A percentile compares a stretch with the other conserved stretches of the same genome.
phyloP scores from a whole-genome alignment of 345 rosid genomes.

The Citrus mangshanensis region DNA sequence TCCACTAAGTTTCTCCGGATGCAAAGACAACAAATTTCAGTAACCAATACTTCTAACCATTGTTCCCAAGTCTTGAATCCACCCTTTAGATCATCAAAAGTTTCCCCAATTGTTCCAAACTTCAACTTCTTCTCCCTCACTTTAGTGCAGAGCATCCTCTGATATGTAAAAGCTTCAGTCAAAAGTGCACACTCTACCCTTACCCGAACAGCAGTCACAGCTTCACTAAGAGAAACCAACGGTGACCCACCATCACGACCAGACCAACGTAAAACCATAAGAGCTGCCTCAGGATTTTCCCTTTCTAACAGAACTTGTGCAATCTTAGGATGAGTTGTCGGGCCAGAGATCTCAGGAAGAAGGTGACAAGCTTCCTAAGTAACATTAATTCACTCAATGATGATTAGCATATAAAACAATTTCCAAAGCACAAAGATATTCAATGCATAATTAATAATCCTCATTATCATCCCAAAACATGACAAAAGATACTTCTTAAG shows the following conservation, averaged over 20 bases:
- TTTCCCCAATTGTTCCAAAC: slow-evolving; percentile 31
- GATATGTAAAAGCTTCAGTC: slow-evolving; percentile 91
- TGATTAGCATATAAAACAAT: slow-evolving; percentile 23
- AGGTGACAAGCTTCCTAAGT: slow-evolving; percentile 76
- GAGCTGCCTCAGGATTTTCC: slow-evolving; percentile 74
- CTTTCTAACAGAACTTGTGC: slow-evolving; percentile 90
- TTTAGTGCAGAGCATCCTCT: slow-evolving; percentile 72
- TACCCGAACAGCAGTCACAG: slow-evolving; percentile 80
- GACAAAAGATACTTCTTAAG: not conserved
- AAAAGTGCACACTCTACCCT: slow-evolving; percentile 91
- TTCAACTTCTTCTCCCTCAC: slow-evolving; percentile 57
- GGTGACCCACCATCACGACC: slow-evolving; percentile 72
- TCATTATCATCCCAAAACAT: not conserved
- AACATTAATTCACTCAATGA: slow-evolving; percentile 22
- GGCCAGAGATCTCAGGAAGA: slow-evolving; percentile 90
- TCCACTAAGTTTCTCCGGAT: slow-evolving; percentile 82
- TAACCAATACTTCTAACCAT: slow-evolving; percentile 81
- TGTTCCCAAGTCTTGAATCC: slow-evolving; percentile 59
- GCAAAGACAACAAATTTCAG: slow-evolving; percentile 89
- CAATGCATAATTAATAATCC: not conserved
- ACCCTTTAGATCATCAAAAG: slow-evolving; percentile 31
- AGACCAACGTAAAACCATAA: slow-evolving; percentile 89
- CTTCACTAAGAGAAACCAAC: slow-evolving; percentile 67
- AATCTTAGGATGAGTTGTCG: slow-evolving; percentile 83
- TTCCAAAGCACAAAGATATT: not conserved